These are phyloP conservation scores for Beauveria pseudobassiana DNA, from an alignment of 2,329 filamentous ascomycete species.

Conservation along the genomic window DNA sequence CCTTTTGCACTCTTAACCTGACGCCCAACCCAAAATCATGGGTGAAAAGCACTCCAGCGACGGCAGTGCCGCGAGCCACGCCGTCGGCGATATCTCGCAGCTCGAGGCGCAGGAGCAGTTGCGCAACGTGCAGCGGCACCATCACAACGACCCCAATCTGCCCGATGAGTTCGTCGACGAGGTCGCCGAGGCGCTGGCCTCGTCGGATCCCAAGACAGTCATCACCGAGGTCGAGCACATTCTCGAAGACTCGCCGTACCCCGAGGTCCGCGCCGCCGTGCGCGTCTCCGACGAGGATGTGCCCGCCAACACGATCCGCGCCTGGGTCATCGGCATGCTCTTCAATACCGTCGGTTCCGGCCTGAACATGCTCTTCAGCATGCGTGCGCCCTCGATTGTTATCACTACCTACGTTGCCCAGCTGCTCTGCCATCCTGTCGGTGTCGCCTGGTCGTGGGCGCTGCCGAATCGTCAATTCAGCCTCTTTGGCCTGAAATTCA, in stretches of 20 bases:
- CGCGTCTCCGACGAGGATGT: constrained; percentile 10
- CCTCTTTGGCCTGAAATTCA: constrained; percentile 18
- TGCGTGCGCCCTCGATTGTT: constrained; percentile 37
- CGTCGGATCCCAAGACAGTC: constrained; percentile 48
- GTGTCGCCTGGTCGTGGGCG: constrained; percentile 29
- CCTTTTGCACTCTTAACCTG: not conserved
- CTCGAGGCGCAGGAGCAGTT: constrained; percentile 13
- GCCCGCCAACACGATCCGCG: constrained; percentile 29
- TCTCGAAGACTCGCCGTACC: constrained; percentile 12
- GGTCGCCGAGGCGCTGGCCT: constrained; percentile 43
- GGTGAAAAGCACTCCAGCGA: constrained; percentile 1
- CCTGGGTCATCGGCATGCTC: constrained; percentile 36
- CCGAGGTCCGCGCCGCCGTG: constrained; percentile 11
- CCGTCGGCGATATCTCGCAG: constrained; percentile 3
- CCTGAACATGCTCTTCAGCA: constrained; percentile 39
- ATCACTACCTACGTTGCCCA: constrained; percentile 39
- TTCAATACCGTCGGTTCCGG: constrained; percentile 39
- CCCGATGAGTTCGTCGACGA: constrained; percentile 46
- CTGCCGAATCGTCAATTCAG: constrained; percentile 26
- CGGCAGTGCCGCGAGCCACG: not conserved
- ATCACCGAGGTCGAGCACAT: constrained; percentile 76
- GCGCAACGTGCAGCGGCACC: constrained; percentile 32
- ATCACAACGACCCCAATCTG: constrained; percentile 42
- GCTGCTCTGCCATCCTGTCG: constrained; percentile 35
- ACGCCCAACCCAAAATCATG: not conserved